These are phyloP conservation scores for Silene coronaria DNA, from an alignment of 179 eudicot genomes.

Conservation along the genomic window DNA sequence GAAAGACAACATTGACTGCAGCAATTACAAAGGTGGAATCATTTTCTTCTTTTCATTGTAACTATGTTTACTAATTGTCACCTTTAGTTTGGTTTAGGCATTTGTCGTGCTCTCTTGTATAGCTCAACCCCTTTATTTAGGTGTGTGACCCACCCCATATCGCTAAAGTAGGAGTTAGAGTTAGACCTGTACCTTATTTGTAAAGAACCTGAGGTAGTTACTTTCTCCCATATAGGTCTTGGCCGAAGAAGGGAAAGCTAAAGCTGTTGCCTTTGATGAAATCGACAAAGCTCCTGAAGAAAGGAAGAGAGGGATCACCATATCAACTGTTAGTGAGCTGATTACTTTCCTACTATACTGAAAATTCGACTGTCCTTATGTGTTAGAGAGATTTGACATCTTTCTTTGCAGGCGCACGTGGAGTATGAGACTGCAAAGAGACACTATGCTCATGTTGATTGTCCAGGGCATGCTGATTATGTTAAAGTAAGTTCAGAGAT, in stretches of 20 bases:
- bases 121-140: no score
- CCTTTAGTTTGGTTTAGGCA: background rate
- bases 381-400: background rate
- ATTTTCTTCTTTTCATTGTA: no score
- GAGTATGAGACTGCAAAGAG: constrained; percentile 93
- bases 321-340: constrained; percentile 58
- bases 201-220: background rate
- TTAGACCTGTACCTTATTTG: background rate
- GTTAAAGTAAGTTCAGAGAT: constrained; percentile 59
- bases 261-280: constrained; percentile 92
- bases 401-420: constrained; percentile 85
- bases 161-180: background rate
- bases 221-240: constrained; percentile 48
- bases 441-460: constrained; percentile 91
- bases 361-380: background rate
- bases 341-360: background rate
- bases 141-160: no score
- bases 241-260: constrained; percentile 85
- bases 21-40: constrained; percentile 85
- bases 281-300: constrained; percentile 99
- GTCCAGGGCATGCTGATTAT: constrained; percentile 97
- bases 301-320: constrained; percentile 90
- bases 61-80: background rate
- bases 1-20: constrained; percentile 96
- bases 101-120: no score